phyloP scores from a whole-genome alignment of 768 basidiomycete genomes.

The Xerocomus spinulosus region DNA sequence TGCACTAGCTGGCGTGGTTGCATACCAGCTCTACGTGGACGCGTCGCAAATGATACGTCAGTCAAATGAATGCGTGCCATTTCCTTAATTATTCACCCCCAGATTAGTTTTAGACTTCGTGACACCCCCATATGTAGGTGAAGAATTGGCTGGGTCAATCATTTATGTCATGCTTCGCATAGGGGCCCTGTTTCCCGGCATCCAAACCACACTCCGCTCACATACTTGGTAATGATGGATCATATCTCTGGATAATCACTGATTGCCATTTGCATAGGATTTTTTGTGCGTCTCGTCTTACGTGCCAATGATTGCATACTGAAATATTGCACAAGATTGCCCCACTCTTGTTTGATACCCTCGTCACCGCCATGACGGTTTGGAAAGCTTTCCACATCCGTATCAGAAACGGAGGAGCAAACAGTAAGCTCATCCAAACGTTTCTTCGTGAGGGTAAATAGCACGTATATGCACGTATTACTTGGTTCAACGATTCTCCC shows the following conservation, averaged over 20 bases:
- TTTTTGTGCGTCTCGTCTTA: conserved; percentile 45
- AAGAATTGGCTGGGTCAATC: not conserved
- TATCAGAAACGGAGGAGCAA: conserved; percentile 68
- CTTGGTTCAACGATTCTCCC: not conserved
- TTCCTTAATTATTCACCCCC: conserved; percentile 9
- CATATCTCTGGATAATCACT: not conserved
- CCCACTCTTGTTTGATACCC: conserved; percentile 74
- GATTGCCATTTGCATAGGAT: conserved; percentile 34
- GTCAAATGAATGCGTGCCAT: conserved; percentile 17
- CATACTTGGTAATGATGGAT: conserved; percentile 54
- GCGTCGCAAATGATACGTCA: conserved; percentile 73
- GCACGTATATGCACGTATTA: conserved; percentile 1
- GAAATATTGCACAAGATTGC: conserved; percentile 52
- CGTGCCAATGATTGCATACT: conserved; percentile 1
- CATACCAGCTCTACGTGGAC: conserved; percentile 79
- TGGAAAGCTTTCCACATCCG: conserved; percentile 76
- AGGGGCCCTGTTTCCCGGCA: conserved; percentile 74
- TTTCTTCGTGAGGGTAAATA: conserved; percentile 72
- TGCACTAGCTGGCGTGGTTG: conserved; percentile 67
- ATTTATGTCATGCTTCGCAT: conserved; percentile 29
- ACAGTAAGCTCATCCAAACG: conserved; percentile 76
- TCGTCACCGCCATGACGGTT: conserved; percentile 77
- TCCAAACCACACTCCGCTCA: conserved; percentile 83
- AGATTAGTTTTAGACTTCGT: conserved; percentile 58
- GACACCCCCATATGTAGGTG: conserved; percentile 55